phyloP scores from a whole-genome alignment of 768 basidiomycete species.

The Rhizopogon rudus region DNA sequence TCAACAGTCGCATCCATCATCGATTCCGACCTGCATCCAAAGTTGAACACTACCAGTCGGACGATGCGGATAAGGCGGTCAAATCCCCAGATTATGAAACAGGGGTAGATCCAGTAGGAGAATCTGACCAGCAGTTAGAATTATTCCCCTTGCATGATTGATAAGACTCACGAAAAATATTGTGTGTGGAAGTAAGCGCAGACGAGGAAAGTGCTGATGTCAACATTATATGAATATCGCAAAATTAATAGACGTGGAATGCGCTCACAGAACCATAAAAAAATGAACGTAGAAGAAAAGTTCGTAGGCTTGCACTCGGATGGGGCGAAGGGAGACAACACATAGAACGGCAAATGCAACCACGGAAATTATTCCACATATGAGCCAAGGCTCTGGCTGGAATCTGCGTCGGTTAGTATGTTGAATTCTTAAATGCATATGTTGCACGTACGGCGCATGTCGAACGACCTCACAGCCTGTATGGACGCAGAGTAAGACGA shows the following conservation, averaged over 20 bases:
- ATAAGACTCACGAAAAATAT: constrained; percentile 1
- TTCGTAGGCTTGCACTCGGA: constrained; percentile 41
- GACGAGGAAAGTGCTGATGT: constrained; percentile 24
- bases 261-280: constrained; percentile 30
- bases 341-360: constrained; percentile 35
- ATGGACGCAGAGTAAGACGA: constrained; percentile 45
- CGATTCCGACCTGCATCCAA: no score
- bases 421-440: background rate
- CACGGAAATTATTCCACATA: constrained; percentile 26
- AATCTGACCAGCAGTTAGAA: constrained; percentile 9
- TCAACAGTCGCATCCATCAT: no score
- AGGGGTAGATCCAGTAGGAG: constrained; percentile 37
- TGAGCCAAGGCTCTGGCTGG: constrained; percentile 11
- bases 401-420: background rate
- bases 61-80: constrained; percentile 42
- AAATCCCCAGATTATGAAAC: constrained; percentile 46
- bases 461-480: constrained; percentile 33
- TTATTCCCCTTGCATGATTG: constrained; percentile 4
- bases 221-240: background rate
- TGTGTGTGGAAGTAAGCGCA: constrained; percentile 27
- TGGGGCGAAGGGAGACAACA: constrained; percentile 41
- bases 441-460: background rate
- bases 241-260: background rate
- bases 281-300: constrained; percentile 44
- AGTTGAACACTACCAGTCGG: constrained; percentile 36